Conservation (phyloP, 1,139 yeast species). For the Candida tetrigidarum region DNA sequence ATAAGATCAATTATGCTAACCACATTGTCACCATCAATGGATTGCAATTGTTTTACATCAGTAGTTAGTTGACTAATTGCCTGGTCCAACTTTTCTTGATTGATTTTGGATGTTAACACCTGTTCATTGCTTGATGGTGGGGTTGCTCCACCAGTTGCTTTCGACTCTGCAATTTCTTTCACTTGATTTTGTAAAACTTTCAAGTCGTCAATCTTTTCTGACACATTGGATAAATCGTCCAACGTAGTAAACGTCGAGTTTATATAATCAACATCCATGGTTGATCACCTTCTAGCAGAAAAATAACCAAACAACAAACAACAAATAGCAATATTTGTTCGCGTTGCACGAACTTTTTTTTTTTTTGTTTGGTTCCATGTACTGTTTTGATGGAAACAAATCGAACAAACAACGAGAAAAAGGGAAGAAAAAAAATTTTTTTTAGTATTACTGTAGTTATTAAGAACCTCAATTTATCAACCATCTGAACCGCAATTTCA, state of each 20-base stretch:
- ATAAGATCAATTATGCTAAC: constrained; percentile 21
- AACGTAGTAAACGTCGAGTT: constrained; percentile 32
- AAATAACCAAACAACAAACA: too few species aligned
- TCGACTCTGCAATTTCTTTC: constrained; percentile 15
- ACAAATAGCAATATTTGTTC: constrained; percentile 2
- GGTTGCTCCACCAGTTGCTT: too few species aligned
- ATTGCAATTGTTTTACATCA: constrained; percentile 7
- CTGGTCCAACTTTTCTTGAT: constrained; percentile 11
- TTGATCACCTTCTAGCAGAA: background rate
- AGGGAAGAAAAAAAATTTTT: constrained; percentile 5
- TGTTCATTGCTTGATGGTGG: constrained; percentile 8
- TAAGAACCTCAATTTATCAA: background rate
- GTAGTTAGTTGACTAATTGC: constrained; percentile 13
- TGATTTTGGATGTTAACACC: constrained; percentile 3
- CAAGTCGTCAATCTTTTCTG: constrained; percentile 25
- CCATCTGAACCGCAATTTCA: background rate
- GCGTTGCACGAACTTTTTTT: background rate
- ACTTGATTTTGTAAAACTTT: constrained; percentile 19
- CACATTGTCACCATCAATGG: constrained; percentile 14
- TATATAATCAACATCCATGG: constrained; percentile 27
- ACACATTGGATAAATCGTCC: constrained; percentile 30
- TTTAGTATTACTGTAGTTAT: background rate
- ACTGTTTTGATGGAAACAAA: constrained; percentile 2
- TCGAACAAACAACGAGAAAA: constrained; percentile 1
- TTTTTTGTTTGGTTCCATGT: background rate